phyloP scores from a whole-genome alignment of 2,329 filamentous ascomycete genomes.

The Colletotrichum eremochloae region DNA sequence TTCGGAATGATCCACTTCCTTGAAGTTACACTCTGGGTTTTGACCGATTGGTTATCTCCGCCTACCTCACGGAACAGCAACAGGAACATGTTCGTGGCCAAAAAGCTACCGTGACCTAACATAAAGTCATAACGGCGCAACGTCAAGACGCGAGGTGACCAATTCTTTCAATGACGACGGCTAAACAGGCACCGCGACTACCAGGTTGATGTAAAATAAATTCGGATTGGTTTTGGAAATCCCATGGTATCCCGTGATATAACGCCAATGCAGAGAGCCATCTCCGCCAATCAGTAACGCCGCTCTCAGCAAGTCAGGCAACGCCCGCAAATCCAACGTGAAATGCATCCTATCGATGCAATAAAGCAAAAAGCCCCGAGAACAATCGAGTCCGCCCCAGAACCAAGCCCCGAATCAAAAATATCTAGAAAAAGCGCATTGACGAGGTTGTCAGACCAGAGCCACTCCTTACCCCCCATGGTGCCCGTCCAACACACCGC shows the following conservation, averaged over 20 bases:
- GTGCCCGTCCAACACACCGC: slow-evolving; percentile 60
- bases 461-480: slow-evolving; percentile 35
- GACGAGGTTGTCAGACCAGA: slow-evolving; percentile 43
- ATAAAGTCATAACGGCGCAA: no score
- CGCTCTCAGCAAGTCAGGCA: slow-evolving; percentile 43
- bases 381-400: neutral
- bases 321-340: neutral
- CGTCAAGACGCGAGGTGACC: no score
- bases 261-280: neutral
- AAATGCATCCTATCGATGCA: neutral
- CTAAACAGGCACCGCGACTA: neutral
- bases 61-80: no score
- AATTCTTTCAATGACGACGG: neutral
- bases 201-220: neutral
- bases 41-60: no score
- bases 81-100: no score
- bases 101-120: no score
- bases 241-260: slow-evolving; percentile 18
- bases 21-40: no score
- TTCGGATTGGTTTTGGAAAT: neutral
- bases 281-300: neutral
- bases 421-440: slow-evolving; percentile 4
- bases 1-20: no score
- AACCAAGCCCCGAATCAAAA: neutral
- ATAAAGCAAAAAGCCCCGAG: neutral